phyloP scores from a whole-genome alignment of 2,329 filamentous ascomycete genomes.

The Metarhizium brunneum region DNA sequence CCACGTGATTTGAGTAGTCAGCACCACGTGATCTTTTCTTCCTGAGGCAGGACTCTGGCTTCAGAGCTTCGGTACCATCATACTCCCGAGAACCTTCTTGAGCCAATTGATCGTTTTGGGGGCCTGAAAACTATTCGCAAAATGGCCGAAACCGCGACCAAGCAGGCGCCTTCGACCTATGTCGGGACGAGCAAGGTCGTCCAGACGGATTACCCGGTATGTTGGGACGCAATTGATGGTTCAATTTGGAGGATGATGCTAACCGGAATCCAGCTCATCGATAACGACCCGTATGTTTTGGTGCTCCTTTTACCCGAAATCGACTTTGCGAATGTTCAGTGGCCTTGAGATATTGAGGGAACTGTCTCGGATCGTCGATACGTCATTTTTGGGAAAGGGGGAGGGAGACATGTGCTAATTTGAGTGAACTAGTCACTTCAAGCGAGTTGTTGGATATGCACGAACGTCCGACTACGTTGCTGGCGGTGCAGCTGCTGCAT shows the following conservation, averaged over 20 bases:
- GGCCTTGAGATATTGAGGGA: neutral
- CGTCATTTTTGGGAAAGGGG: neutral
- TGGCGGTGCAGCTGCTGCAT: slow-evolving; percentile 58
- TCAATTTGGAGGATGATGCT: slow-evolving; percentile 11
- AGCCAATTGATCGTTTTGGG: slow-evolving; percentile 16
- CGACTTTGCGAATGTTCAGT: neutral
- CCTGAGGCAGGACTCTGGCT: slow-evolving; percentile 18
- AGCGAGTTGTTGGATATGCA: slow-evolving; percentile 80
- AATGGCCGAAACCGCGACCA: slow-evolving; percentile 30
- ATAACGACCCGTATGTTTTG: slow-evolving; percentile 81
- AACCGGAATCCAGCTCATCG: slow-evolving; percentile 67
- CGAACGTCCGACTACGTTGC: slow-evolving; percentile 73
- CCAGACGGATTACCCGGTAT: slow-evolving; percentile 78
- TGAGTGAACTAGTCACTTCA: slow-evolving; percentile 62
- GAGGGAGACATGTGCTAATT: slow-evolving; percentile 14
- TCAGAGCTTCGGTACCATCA: slow-evolving; percentile 13
- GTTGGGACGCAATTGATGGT: slow-evolving; percentile 25
- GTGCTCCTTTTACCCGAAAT: neutral
- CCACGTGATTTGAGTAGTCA: neutral
- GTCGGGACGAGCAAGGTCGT: slow-evolving; percentile 58
- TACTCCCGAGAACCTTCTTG: neutral
- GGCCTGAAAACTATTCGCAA: slow-evolving; percentile 17
- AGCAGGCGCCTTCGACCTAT: slow-evolving; percentile 25
- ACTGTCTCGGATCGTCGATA: neutral
- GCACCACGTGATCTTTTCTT: slow-evolving; percentile 18